These are phyloP conservation scores for Pseudogymnoascus sp. DNA, from an alignment of 2,329 filamentous ascomycete species.

Conservation along the genomic window DNA sequence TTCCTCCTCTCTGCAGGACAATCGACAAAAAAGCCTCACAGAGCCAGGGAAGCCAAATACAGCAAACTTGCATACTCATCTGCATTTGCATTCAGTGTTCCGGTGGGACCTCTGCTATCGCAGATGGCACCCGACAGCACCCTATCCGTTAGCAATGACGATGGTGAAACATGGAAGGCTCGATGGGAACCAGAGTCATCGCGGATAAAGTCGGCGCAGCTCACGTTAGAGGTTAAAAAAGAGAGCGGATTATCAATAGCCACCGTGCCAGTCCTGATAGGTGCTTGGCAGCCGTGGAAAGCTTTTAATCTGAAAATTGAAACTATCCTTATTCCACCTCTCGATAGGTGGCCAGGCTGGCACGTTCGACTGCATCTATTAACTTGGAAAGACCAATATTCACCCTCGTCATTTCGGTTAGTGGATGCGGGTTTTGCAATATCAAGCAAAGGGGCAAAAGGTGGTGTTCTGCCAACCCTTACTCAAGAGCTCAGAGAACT, in stretches of 20 bases:
- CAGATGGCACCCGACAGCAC: slow-evolving; percentile 27
- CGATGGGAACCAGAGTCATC: slow-evolving; percentile 21
- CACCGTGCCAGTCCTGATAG: slow-evolving; percentile 9
- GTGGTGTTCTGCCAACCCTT: slow-evolving; percentile 9
- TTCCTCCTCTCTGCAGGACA: slow-evolving; percentile 37
- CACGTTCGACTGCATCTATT: slow-evolving; percentile 33
- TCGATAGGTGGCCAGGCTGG: slow-evolving; percentile 31
- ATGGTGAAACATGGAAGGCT: slow-evolving; percentile 22
- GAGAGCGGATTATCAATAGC: background rate
- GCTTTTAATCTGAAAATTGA: slow-evolving; percentile 25
- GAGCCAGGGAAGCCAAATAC: slow-evolving; percentile 38
- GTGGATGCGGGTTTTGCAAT: slow-evolving; percentile 27
- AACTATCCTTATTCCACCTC: slow-evolving; percentile 32
- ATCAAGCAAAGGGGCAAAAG: slow-evolving; percentile 11
- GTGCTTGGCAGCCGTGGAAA: slow-evolving; percentile 20
- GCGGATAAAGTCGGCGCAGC: background rate
- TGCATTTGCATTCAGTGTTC: slow-evolving; percentile 39
- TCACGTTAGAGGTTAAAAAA: background rate
- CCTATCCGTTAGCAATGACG: slow-evolving; percentile 18
- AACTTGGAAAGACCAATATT: slow-evolving; percentile 10
- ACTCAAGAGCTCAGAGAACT: background rate
- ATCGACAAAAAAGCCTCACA: slow-evolving; percentile 33
- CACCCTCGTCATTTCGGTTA: background rate
- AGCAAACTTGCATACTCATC: slow-evolving; percentile 43
- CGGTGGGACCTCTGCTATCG: slow-evolving; percentile 29